Percentiles rank a stretch among this genome's conserved stretches.
These are phyloP conservation scores for Amylocarpus encephaloides DNA, from an alignment of 2,329 filamentous ascomycete species.

Conservation along the genomic window DNA sequence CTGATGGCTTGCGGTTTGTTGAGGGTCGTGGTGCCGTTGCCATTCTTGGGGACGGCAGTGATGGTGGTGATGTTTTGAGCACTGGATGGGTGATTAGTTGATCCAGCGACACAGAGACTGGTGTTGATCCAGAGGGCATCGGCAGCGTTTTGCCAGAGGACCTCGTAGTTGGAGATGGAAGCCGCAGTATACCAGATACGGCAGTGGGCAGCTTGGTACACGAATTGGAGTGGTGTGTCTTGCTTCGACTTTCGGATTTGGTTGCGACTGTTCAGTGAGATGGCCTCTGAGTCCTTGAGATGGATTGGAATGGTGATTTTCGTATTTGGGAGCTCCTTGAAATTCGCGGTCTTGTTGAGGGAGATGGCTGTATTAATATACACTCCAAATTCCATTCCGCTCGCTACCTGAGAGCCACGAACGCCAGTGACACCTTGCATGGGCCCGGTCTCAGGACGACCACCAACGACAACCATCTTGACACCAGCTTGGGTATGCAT, in stretches of 20 bases:
- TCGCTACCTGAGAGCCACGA: background rate
- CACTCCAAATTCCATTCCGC: background rate
- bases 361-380: background rate
- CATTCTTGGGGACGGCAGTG: background rate
- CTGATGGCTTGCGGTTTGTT: background rate
- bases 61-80: slow-evolving; percentile 1
- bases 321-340: background rate
- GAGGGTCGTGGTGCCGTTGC: background rate
- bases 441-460: slow-evolving; percentile 38
- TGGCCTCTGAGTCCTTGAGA: too few relatives aligned
- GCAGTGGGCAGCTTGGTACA: slow-evolving; percentile 53
- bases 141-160: slow-evolving; percentile 41
- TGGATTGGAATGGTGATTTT: too few relatives aligned
- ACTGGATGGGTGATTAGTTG: background rate
- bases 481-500: slow-evolving; percentile 50
- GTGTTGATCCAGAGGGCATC: slow-evolving; percentile 33
- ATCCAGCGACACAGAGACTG: slow-evolving; percentile 1
- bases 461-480: slow-evolving; percentile 47
- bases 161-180: slow-evolving; percentile 42
- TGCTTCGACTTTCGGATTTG: slow-evolving; percentile 25
- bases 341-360: background rate
- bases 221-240: slow-evolving; percentile 46
- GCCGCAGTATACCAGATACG: slow-evolving; percentile 49
- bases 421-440: slow-evolving; percentile 39
- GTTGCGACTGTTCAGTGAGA: slow-evolving; percentile 35